Evolutionary conservation across 2,329 filamentous ascomycete genomes (phyloP).

Genomic region (Colletotrichum ledebouriae): DNA sequence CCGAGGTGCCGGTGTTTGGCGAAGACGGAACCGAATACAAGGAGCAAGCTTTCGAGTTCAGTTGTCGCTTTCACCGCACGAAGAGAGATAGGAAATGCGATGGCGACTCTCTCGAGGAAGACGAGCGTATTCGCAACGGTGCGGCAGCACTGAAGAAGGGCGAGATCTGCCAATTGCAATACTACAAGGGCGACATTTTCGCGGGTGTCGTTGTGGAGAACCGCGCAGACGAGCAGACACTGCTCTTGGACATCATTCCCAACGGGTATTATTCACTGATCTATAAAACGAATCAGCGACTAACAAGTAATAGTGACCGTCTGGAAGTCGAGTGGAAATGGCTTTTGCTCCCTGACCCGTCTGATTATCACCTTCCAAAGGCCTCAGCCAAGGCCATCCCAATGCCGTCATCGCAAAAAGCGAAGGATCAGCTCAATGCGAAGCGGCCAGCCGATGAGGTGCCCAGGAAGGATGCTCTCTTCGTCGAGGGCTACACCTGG

Average conservation of each 20-base stretch:
- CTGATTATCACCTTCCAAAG: conserved; percentile 79
- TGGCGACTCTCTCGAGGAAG: conserved; percentile 76
- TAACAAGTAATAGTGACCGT: conserved; percentile 71
- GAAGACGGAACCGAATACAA: conserved; percentile 95
- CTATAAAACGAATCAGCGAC: conserved; percentile 45
- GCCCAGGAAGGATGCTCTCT: conserved; percentile 75
- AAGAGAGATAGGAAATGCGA: conserved; percentile 85
- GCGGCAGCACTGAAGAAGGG: conserved; percentile 77
- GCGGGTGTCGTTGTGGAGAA: conserved; percentile 92
- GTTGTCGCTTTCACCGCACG: conserved; percentile 92
- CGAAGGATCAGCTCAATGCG: conserved; percentile 76
- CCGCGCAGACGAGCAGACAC: conserved; percentile 77
- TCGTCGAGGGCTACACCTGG: conserved; percentile 79
- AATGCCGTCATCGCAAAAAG: conserved; percentile 74
- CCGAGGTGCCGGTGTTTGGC: conserved; percentile 86
- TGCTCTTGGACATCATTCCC: conserved; percentile 87
- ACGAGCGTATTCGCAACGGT: conserved; percentile 75
- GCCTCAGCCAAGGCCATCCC: conserved; percentile 80
- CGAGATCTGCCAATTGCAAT: conserved; percentile 89
- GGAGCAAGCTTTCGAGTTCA: conserved; percentile 91
- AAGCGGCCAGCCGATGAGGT: conserved; percentile 72
- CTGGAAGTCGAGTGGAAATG: conserved; percentile 89
- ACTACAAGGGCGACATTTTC: conserved; percentile 87
- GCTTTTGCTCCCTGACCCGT: conserved; percentile 78
- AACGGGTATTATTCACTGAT: conserved; percentile 73